Conservation (phyloP, 306 rosid species). For the Abrus precatorius region DNA sequence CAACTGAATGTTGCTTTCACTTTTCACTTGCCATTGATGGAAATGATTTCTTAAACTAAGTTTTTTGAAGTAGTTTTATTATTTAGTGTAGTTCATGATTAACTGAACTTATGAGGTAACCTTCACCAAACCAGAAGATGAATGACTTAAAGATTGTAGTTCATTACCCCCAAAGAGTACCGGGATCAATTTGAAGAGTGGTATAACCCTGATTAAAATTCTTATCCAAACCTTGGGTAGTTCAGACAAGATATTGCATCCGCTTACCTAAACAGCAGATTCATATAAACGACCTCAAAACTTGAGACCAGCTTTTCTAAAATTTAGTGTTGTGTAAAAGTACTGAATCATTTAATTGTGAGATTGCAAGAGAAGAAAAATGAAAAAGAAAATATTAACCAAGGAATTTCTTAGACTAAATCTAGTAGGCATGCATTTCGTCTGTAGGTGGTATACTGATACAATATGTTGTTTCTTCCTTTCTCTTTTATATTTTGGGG, state of each 20-base stretch:
- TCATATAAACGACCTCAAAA: not conserved
- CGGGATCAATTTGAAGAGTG: slow-evolving; percentile 1
- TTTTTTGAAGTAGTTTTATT: slow-evolving; percentile 5
- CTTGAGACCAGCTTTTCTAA: slow-evolving; percentile 4
- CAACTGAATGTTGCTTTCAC: not conserved
- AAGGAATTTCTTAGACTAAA: not conserved
- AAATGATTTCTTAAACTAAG: not conserved
- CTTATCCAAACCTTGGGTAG: not conserved
- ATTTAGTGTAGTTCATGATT: slow-evolving; percentile 11
- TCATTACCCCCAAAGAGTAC: slow-evolving; percentile 4
- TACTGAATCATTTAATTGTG: not conserved
- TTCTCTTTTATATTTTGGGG: not conserved
- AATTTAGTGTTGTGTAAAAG: not conserved
- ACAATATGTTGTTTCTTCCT: slow-evolving; percentile 28
- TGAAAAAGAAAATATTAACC: not conserved
- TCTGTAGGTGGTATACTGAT: slow-evolving; percentile 23
- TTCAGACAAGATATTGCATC: not conserved
- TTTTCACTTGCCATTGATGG: not conserved
- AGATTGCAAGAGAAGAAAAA: not conserved
- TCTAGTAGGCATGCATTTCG: not conserved
- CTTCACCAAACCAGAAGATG: not conserved
- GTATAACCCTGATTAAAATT: not conserved
- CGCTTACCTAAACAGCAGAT: slow-evolving; percentile 1
- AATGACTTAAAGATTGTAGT: not conserved
- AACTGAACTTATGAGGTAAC: not conserved